Evolutionary conservation across 495 filamentous ascomycete genomes (phyloP), one percentile per base, ranked within the genome.

Genomic region (Daldinia caldariorum): DNA sequence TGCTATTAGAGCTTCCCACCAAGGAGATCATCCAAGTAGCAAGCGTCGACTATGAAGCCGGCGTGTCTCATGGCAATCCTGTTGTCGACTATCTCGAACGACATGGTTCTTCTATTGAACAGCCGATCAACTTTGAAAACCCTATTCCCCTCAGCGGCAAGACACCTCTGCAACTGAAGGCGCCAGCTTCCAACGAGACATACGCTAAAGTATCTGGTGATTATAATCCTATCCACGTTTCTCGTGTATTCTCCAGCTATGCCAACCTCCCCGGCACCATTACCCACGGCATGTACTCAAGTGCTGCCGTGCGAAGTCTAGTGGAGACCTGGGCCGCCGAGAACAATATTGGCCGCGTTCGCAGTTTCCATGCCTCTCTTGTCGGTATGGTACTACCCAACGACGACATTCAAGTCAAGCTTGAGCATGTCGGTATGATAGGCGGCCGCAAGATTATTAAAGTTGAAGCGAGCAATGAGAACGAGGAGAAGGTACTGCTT

Each of bases 251-350:
- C 83, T 89, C 96, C 14, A 91, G 86, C 79, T 99, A 98, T 76
- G 95, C 94, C 76, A 94, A 92, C 78, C 88, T 99, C 18, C 93
- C 92, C 0, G 94, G 94, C 37, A 99, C 94, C 32, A 99, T 99
- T 78, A 97, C 94, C 2, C 94, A 99, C 78, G 95, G 95, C 65
- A 99, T 99, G 95, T 99, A 98, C 85, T 92, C 94, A 5, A 97
- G 94, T 81, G 95, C 95, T 58, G 93, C 96, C 20, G 95, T 98
- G n/a, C 90, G 95, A 57, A 94, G 93, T 78, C 82, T 97, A n/a
- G 94, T 99, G 6, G 95, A 98, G 84, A 97, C 94, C 10, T 98
- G 95, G 96, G 96, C 95, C 31, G 96, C 95, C 16, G 95, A 98
- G 83, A 99, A 98, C 83, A 94, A 97, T 77, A 89, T 97, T 69